phyloP scores from a whole-genome alignment of 306 rosid species.

The Corylus avellana region DNA sequence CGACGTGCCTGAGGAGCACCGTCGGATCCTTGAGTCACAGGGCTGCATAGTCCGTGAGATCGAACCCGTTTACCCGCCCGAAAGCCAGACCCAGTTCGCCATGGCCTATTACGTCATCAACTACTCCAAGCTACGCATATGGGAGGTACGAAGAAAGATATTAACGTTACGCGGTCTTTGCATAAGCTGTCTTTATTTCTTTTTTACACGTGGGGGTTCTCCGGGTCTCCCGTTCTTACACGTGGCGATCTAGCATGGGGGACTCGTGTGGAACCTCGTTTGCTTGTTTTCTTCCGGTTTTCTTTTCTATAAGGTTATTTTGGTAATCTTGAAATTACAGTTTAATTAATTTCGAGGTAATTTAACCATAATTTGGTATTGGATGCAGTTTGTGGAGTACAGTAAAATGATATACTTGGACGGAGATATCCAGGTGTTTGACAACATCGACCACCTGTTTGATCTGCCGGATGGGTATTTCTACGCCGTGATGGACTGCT shows the following conservation, averaged over 20 bases:
- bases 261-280: neutral
- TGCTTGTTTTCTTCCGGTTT: neutral
- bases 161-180: neutral
- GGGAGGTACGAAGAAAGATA: conserved; percentile 53
- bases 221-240: neutral
- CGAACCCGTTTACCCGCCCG: conserved; percentile 66
- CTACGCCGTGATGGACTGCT: conserved; percentile 81
- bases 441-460: conserved; percentile 65
- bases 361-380: neutral
- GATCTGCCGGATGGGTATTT: conserved; percentile 56
- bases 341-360: neutral
- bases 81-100: conserved; percentile 59
- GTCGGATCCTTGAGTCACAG: conserved; percentile 48
- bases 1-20: conserved; percentile 65
- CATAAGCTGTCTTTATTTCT: neutral
- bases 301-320: neutral
- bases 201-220: neutral
- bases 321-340: neutral
- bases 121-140: conserved; percentile 69
- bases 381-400: conserved; percentile 71
- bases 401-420: conserved; percentile 74
- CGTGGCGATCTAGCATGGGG: neutral
- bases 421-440: conserved; percentile 73
- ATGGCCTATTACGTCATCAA: conserved; percentile 78
- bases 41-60: conserved; percentile 61